phyloP scores from a whole-genome alignment of 495 filamentous ascomycete species.

The Saxophila tyrrhenica region DNA sequence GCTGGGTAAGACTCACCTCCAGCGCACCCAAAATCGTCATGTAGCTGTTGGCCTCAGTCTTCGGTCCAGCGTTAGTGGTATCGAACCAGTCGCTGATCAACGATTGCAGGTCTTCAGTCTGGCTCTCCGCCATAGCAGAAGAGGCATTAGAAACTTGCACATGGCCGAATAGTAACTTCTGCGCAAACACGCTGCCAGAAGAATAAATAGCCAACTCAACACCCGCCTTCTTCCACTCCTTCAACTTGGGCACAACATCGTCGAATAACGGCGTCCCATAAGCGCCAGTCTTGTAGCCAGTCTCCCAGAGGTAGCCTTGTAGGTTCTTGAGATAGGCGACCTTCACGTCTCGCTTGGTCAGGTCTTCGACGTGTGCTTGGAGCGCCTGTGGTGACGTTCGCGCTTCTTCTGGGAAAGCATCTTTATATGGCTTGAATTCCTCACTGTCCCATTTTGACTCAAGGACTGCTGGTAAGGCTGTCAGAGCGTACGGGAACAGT shows the following conservation, averaged over 20 bases:
- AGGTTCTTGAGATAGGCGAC: slow-evolving; percentile 57
- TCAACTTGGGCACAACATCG: slow-evolving; percentile 48
- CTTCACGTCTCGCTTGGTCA: slow-evolving; percentile 56
- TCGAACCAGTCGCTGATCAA: slow-evolving; percentile 54
- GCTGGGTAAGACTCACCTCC: slow-evolving; percentile 11
- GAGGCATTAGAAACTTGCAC: too few species aligned
- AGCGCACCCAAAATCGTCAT: slow-evolving; percentile 40
- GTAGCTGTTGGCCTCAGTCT: slow-evolving; percentile 51
- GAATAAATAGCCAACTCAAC: slow-evolving; percentile 56
- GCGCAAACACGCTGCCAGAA: slow-evolving; percentile 57
- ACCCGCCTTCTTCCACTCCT: slow-evolving; percentile 37
- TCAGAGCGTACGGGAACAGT: slow-evolving; percentile 61
- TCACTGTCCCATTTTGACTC: slow-evolving; percentile 47
- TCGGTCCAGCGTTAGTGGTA: slow-evolving; percentile 61
- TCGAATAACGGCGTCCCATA: slow-evolving; percentile 55
- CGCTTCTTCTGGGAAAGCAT: slow-evolving; percentile 52
- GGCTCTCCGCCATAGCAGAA: background rate
- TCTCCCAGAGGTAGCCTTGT: slow-evolving; percentile 60
- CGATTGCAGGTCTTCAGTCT: slow-evolving; percentile 38
- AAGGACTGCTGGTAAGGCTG: slow-evolving; percentile 45
- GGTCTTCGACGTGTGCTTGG: slow-evolving; percentile 47
- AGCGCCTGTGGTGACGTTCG: slow-evolving; percentile 39
- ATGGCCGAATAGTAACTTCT: slow-evolving; percentile 58
- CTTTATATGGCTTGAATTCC: slow-evolving; percentile 44
- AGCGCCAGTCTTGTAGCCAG: slow-evolving; percentile 49